phyloP scores from a whole-genome alignment of 441 rosid genomes.

The Manihot esculenta region DNA sequence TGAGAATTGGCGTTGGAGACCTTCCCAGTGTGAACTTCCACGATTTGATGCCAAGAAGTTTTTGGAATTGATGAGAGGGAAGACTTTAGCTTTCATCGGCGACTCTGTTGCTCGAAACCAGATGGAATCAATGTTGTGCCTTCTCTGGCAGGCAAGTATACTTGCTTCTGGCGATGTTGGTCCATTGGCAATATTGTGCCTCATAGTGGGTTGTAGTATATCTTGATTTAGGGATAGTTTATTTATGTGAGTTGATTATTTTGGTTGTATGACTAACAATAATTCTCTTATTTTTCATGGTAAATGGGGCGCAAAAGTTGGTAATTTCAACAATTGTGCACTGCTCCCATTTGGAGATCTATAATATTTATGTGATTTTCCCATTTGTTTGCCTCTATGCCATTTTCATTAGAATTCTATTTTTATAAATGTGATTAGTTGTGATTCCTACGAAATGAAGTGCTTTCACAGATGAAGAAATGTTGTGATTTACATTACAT shows the following conservation, averaged over 20 bases:
- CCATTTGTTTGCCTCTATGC: neutral
- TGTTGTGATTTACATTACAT: constrained; percentile 19
- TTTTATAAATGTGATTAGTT: neutral
- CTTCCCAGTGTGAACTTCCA: constrained; percentile 79
- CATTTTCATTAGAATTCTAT: neutral
- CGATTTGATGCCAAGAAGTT: constrained; percentile 85
- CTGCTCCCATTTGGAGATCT: neutral
- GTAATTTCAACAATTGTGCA: neutral
- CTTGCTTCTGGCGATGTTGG: neutral
- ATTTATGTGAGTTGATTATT: neutral
- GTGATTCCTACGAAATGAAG: neutral
- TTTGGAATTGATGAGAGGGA: constrained; percentile 88
- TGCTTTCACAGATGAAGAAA: neutral
- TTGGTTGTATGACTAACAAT: neutral
- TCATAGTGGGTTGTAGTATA: neutral
- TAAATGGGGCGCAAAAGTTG: neutral
- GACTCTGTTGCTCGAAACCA: constrained; percentile 98
- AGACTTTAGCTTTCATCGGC: constrained; percentile 87
- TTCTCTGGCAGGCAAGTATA: constrained; percentile 92
- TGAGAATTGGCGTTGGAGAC: constrained; percentile 96
- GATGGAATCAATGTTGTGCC: constrained; percentile 95
- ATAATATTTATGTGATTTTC: too few relatives aligned
- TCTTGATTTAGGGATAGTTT: constrained; percentile 8
- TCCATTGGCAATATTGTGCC: neutral
- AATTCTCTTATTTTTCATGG: neutral